Evolutionary conservation across 2,329 filamentous ascomycete genomes (phyloP).

Genomic region (Xylogone sp.): DNA sequence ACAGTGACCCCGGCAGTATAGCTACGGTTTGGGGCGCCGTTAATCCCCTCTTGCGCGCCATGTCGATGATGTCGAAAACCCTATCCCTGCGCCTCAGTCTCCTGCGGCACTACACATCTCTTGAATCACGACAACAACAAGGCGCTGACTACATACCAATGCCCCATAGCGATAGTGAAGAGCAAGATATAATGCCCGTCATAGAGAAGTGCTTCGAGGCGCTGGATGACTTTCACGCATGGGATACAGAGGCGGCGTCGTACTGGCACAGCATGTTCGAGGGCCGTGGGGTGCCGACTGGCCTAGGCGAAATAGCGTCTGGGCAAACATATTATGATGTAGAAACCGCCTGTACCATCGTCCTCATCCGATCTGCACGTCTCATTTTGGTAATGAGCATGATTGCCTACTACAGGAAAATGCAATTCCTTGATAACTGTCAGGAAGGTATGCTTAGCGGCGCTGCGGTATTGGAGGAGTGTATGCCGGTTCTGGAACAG

Average conservation of each 20-base stretch:
- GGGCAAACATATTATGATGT: conserved; percentile 22
- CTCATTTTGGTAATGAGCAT: conserved; percentile 28
- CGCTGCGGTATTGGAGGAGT: neutral
- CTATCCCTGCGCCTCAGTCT: conserved; percentile 12
- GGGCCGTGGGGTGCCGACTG: conserved; percentile 22
- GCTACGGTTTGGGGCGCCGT: conserved; percentile 25
- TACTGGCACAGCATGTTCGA: conserved; percentile 30
- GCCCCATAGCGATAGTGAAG: neutral
- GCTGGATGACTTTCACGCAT: conserved; percentile 26
- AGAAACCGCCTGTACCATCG: conserved; percentile 30
- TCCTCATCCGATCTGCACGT: conserved; percentile 27
- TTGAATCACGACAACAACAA: neutral
- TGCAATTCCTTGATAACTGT: conserved; percentile 1
- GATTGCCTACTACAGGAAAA: conserved; percentile 17
- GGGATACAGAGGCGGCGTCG: conserved; percentile 27
- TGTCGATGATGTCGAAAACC: conserved; percentile 29
- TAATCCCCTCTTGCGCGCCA: conserved; percentile 26
- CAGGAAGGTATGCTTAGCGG: neutral
- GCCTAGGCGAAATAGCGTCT: conserved; percentile 21
- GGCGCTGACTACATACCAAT: neutral
- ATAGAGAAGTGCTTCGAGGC: conserved; percentile 22
- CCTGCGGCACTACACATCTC: neutral
- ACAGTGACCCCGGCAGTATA: conserved; percentile 28
- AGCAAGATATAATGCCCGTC: neutral
- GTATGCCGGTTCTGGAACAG: conserved; percentile 11